phyloP scores from a whole-genome alignment of 1,284 basidiomycete species.

The Coniophora puteana region DNA sequence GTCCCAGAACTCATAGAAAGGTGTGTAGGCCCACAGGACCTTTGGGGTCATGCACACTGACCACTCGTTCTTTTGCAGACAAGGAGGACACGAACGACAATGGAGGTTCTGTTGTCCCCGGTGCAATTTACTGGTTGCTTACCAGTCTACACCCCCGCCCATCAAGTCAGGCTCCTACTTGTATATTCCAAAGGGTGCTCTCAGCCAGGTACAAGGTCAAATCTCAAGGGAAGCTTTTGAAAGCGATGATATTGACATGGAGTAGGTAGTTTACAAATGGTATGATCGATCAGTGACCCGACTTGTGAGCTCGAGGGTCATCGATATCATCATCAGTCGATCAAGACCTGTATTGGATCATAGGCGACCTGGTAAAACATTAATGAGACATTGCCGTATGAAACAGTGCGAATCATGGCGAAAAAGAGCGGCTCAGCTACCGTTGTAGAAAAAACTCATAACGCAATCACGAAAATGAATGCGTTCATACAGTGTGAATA shows the following conservation, averaged over 20 bases:
- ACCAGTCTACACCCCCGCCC: conserved; percentile 70
- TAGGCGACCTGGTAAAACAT: background rate
- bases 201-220: conserved; percentile 77
- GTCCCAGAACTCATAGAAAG: conserved; percentile 72
- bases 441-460: conserved; percentile 50
- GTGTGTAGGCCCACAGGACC: conserved; percentile 33
- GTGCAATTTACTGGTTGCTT: conserved; percentile 69
- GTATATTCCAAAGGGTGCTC: conserved; percentile 69
- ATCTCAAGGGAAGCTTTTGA: conserved; percentile 74
- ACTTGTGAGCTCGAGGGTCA: background rate
- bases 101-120: conserved; percentile 73
- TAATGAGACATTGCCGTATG: background rate
- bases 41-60: conserved; percentile 16
- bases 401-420: background rate
- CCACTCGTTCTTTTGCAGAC: conserved; percentile 30
- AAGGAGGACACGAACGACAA: conserved; percentile 69
- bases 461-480: conserved; percentile 26
- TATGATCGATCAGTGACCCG: background rate
- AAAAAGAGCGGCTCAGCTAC: conserved; percentile 50
- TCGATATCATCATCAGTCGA: background rate
- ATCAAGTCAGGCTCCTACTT: conserved; percentile 68
- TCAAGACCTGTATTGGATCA: background rate
- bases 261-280: background rate
- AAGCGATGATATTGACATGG: conserved; percentile 39
- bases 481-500: conserved; percentile 50